phyloP scores from a whole-genome alignment of 1,284 basidiomycete genomes.

The Fomitiporia mediterranea region DNA sequence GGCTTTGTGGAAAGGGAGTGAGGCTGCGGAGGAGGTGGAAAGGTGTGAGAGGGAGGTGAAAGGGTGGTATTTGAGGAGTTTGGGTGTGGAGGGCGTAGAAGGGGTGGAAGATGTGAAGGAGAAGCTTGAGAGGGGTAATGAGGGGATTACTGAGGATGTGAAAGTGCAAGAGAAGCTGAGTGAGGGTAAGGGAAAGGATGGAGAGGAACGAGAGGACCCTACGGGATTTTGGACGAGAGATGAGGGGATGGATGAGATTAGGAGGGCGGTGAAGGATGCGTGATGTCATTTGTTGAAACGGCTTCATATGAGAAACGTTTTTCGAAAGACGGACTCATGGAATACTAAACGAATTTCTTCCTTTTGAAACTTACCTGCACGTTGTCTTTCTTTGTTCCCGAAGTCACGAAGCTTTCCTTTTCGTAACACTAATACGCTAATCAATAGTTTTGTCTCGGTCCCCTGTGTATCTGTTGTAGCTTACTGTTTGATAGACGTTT shows the following conservation, averaged over 20 bases:
- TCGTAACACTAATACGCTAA: too few species aligned
- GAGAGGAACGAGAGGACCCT: conserved; percentile 25
- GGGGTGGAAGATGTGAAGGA: conserved; percentile 19
- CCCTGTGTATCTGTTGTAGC: too few species aligned
- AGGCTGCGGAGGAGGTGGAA: conserved; percentile 56
- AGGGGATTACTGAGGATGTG: conserved; percentile 22
- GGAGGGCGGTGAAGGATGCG: conserved; percentile 55
- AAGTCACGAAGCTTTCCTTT: too few species aligned
- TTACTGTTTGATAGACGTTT: too few species aligned
- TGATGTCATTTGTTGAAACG: conserved; percentile 23
- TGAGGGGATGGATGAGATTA: conserved; percentile 63
- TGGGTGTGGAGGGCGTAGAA: conserved; percentile 29
- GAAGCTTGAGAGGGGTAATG: conserved; percentile 22
- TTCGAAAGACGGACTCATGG: too few species aligned
- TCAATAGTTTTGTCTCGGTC: too few species aligned
- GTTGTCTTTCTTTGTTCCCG: background rate
- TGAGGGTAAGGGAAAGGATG: conserved; percentile 24
- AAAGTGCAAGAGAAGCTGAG: conserved; percentile 22
- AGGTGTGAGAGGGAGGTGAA: conserved; percentile 58
- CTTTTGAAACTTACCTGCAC: background rate
- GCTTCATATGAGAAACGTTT: background rate
- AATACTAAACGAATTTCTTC: background rate
- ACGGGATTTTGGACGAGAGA: conserved; percentile 59
- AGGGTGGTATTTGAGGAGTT: conserved; percentile 50
- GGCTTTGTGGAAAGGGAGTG: conserved; percentile 67